Evolutionary conservation across 805 yeast species (phyloP).

Genomic region (Komagataella mondaviorum): DNA sequence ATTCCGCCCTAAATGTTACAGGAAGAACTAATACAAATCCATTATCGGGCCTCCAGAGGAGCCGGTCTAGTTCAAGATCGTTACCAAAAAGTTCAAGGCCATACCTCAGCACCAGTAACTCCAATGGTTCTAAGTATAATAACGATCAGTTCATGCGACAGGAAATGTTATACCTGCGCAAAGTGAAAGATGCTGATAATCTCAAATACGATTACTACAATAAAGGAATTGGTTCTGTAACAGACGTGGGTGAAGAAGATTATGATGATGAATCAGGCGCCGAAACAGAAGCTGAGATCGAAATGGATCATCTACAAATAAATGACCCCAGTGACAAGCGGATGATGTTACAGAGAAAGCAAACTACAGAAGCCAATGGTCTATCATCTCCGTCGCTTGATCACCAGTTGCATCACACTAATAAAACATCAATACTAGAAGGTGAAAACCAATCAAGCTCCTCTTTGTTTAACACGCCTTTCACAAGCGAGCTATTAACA

Average conservation of each 20-base stretch:
- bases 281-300: slow-evolving; percentile 3
- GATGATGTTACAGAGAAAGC: background rate
- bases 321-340: background rate
- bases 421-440: background rate
- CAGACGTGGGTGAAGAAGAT: slow-evolving; percentile 2
- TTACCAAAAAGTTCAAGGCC: slow-evolving; percentile 12
- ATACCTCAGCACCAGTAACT: slow-evolving; percentile 8
- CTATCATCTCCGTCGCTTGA: background rate
- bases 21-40: background rate
- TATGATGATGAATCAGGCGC: slow-evolving; percentile 3
- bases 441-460: slow-evolving; percentile 1
- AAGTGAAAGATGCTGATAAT: background rate
- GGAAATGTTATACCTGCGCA: slow-evolving; percentile 31
- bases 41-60: background rate
- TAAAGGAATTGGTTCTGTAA: background rate
- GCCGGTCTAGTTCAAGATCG: slow-evolving; percentile 4
- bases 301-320: background rate
- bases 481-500: slow-evolving; percentile 14
- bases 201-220: background rate
- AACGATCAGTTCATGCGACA: slow-evolving; percentile 34
- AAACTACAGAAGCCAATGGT: background rate
- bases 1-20: background rate
- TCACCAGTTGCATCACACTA: background rate
- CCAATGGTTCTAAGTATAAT: slow-evolving; percentile 12
- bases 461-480: slow-evolving; percentile 8